phyloP scores from a whole-genome alignment of 2,329 filamentous ascomycete genomes.

The Cercospora zeina region DNA sequence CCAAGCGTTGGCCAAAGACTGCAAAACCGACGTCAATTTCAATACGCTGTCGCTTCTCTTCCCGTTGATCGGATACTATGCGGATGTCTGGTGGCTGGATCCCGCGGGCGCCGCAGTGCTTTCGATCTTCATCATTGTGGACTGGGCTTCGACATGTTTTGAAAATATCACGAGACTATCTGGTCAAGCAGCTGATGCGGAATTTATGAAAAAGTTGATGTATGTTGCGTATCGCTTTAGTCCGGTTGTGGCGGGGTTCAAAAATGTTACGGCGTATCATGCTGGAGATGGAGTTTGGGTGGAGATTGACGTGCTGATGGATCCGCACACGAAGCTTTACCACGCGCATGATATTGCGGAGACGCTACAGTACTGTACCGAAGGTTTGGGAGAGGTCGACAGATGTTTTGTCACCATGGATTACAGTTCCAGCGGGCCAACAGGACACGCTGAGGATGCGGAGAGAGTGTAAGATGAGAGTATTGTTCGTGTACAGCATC shows the following conservation, averaged over 20 bases:
- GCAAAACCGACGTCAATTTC: constrained; percentile 65
- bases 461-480: constrained; percentile 16
- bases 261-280: constrained; percentile 56
- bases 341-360: constrained; percentile 62
- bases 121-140: constrained; percentile 67
- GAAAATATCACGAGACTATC: constrained; percentile 61
- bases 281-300: constrained; percentile 64
- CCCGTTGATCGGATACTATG: constrained; percentile 60
- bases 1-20: constrained; percentile 63
- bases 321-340: constrained; percentile 54
- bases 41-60: constrained; percentile 65
- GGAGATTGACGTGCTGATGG: constrained; percentile 61
- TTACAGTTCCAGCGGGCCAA: constrained; percentile 47
- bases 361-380: constrained; percentile 63
- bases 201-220: constrained; percentile 58
- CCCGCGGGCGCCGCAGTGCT: constrained; percentile 62
- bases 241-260: constrained; percentile 42
- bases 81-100: constrained; percentile 67
- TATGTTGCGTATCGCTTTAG: constrained; percentile 56
- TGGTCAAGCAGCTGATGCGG: constrained; percentile 57
- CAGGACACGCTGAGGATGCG: constrained; percentile 44
- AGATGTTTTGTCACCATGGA: constrained; percentile 56
- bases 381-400: constrained; percentile 56
- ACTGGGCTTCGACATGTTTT: constrained; percentile 62
- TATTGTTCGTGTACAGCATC: neutral